These are phyloP conservation scores for Plasmopara halstedii DNA, from an alignment of 352 stramenopile genomes.

Conservation along the genomic window DNA sequence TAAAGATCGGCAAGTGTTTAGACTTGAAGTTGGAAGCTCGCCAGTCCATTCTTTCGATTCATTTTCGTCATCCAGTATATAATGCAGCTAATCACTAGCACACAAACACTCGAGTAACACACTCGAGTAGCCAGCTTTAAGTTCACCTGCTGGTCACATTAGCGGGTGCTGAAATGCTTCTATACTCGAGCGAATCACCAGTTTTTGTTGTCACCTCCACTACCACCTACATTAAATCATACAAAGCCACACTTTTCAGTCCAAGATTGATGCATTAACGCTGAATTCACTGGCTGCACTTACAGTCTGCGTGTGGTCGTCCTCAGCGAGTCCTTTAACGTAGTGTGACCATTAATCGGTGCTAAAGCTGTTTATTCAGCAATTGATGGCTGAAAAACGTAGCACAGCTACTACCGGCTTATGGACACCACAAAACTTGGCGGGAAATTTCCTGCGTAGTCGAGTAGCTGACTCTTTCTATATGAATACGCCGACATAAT, in stretches of 20 bases:
- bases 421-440: slow-evolving; percentile 37
- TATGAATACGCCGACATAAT: slow-evolving; percentile 78
- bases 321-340: slow-evolving; percentile 57
- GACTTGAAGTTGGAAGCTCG: slow-evolving; percentile 68
- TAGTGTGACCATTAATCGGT: slow-evolving; percentile 49
- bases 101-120: slow-evolving; percentile 73
- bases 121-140: slow-evolving; percentile 52
- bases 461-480: slow-evolving; percentile 39
- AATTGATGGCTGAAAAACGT: slow-evolving; percentile 63
- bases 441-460: slow-evolving; percentile 46
- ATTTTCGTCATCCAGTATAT: slow-evolving; percentile 34
- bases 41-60: slow-evolving; percentile 36
- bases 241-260: background rate
- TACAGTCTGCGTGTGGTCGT: slow-evolving; percentile 57
- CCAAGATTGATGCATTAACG: background rate
- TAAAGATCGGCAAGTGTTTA: slow-evolving; percentile 67
- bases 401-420: slow-evolving; percentile 62
- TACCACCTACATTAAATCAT: slow-evolving; percentile 27
- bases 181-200: slow-evolving; percentile 56
- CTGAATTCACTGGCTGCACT: background rate
- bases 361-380: slow-evolving; percentile 69
- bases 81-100: slow-evolving; percentile 47
- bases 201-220: slow-evolving; percentile 54
- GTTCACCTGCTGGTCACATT: slow-evolving; percentile 47
- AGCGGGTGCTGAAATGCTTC: slow-evolving; percentile 29